Evolutionary conservation across 1,284 basidiomycete species (phyloP).

Genomic region (Leccinum brunneo-olivaceum): DNA sequence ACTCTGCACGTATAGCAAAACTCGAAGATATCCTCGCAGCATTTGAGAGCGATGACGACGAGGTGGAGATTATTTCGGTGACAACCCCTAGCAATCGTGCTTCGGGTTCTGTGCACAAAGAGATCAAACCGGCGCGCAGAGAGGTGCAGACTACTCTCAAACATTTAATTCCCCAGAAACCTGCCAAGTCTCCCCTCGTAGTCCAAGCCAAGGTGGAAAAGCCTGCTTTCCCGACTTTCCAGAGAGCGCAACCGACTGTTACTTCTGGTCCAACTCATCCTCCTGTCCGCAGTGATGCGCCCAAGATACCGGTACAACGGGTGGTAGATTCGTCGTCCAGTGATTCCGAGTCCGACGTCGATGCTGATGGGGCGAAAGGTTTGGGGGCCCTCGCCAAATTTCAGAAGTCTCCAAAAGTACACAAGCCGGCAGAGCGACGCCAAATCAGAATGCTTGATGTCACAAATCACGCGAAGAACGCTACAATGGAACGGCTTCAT

Average conservation of each 20-base stretch:
- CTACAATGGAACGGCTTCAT: constrained; percentile 43
- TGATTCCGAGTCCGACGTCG: constrained; percentile 52
- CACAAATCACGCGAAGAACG: constrained; percentile 36
- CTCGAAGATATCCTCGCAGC: constrained; percentile 53
- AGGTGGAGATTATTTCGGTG: constrained; percentile 35
- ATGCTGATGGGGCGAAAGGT: constrained; percentile 37
- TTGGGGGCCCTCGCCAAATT: constrained; percentile 57
- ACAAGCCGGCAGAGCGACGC: constrained; percentile 53
- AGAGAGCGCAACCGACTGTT: constrained; percentile 19
- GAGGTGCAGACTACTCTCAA: constrained; percentile 21
- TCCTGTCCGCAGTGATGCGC: constrained; percentile 25
- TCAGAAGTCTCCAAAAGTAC: constrained; percentile 55
- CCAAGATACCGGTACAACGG: constrained; percentile 7
- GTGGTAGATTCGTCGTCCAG: constrained; percentile 34
- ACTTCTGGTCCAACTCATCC: constrained; percentile 13
- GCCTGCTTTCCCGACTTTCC: constrained; percentile 33
- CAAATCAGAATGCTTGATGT: constrained; percentile 68
- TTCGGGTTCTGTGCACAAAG: constrained; percentile 9
- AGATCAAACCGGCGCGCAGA: constrained; percentile 18
- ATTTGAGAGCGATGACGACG: constrained; percentile 52
- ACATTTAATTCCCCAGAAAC: constrained; percentile 11
- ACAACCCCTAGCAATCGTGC: constrained; percentile 14
- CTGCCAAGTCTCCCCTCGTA: constrained; percentile 27
- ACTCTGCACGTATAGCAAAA: constrained; percentile 46
- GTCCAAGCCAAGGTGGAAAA: constrained; percentile 31